Conservation (phyloP, 768 basidiomycete genomes). For the Galerina sulciceps region DNA sequence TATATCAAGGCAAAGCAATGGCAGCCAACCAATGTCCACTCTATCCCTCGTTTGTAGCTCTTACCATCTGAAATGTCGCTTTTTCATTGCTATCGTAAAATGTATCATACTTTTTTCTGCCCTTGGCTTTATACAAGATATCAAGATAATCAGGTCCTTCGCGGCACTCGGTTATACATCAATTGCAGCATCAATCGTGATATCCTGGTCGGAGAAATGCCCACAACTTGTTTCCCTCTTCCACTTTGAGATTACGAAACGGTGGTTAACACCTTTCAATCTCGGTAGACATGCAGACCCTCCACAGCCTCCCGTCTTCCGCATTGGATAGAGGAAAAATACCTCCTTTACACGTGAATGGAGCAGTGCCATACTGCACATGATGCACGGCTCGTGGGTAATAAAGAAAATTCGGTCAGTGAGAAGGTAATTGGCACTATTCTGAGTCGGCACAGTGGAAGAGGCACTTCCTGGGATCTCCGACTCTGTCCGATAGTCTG, state of each 20-base stretch:
- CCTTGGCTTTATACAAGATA: slow-evolving; percentile 30
- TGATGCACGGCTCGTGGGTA: slow-evolving; percentile 96
- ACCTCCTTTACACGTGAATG: slow-evolving; percentile 95
- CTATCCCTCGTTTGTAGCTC: slow-evolving; percentile 33
- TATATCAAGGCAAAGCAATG: slow-evolving; percentile 63
- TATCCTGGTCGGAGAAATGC: slow-evolving; percentile 17
- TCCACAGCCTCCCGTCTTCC: slow-evolving; percentile 86
- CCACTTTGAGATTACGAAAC: slow-evolving; percentile 79
- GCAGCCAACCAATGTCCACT: slow-evolving; percentile 41
- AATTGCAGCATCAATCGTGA: slow-evolving; percentile 33
- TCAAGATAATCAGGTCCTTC: slow-evolving; percentile 13
- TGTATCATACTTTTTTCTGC: slow-evolving; percentile 27
- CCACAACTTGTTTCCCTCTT: slow-evolving; percentile 27
- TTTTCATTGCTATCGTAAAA: slow-evolving; percentile 5
- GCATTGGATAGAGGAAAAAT: slow-evolving; percentile 74
- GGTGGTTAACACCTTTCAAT: slow-evolving; percentile 88
- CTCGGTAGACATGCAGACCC: slow-evolving; percentile 75
- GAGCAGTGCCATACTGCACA: slow-evolving; percentile 96
- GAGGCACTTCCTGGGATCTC: slow-evolving; percentile 5
- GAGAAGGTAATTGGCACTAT: slow-evolving; percentile 86
- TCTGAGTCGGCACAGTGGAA: slow-evolving; percentile 34
- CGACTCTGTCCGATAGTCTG: slow-evolving; percentile 51
- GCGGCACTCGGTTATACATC: slow-evolving; percentile 37
- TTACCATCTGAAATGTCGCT: neutral
- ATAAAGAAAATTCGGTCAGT: slow-evolving; percentile 85